Percentiles rank a stretch among this genome's conserved stretches.
Evolutionary conservation across 768 basidiomycete genomes (phyloP).

Genomic region (Tephrocybe sp.): DNA sequence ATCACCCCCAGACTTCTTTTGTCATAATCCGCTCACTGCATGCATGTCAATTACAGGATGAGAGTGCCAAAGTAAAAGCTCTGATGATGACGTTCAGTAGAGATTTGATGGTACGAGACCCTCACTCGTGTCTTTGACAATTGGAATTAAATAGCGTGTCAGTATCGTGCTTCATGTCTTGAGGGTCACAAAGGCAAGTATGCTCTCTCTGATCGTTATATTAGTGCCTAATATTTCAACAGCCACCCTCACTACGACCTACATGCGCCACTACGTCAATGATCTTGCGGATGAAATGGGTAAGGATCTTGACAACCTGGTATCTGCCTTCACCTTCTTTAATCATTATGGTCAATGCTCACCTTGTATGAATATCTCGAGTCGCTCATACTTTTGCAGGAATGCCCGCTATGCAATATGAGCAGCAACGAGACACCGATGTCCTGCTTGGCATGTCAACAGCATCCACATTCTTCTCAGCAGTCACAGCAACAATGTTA

Average conservation of each 20-base stretch:
- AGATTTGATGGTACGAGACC: constrained; percentile 12
- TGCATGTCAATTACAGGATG: constrained; percentile 5
- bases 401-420: constrained; percentile 21
- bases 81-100: constrained; percentile 12
- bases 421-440: constrained; percentile 16
- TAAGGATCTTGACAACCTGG: constrained; percentile 10
- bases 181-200: constrained; percentile 7
- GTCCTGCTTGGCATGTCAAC: constrained; percentile 17
- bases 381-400: constrained; percentile 7
- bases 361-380: background rate
- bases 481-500: constrained; percentile 21
- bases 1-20: too few species aligned
- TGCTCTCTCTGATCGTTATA: too few species aligned
- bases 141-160: background rate
- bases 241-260: constrained; percentile 3
- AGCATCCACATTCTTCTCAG: constrained; percentile 25
- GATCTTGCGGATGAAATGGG: constrained; percentile 15
- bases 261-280: constrained; percentile 16
- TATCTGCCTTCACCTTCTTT: constrained; percentile 13
- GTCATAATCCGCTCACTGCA: background rate
- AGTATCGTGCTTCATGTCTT: constrained; percentile 18
- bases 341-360: constrained; percentile 15
- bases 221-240: too few species aligned
- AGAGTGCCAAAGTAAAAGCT: constrained; percentile 13
- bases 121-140: background rate